Percentiles rank a stretch among this genome's conserved stretches.
Conservation (phyloP, 441 rosid genomes). For the Metrosideros polymorpha region DNA sequence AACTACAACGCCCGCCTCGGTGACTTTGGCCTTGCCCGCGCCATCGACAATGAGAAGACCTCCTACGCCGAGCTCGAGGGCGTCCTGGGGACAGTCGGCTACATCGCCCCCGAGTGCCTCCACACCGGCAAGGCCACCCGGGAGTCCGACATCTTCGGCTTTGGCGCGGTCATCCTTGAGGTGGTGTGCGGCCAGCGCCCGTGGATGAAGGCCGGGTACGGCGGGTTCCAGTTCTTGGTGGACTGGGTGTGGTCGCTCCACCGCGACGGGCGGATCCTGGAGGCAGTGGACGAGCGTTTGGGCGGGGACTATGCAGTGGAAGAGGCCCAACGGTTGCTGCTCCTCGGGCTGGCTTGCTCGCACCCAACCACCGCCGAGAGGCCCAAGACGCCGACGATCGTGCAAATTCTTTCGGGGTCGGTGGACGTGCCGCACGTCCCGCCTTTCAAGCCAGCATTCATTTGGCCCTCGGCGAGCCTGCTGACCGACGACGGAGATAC, state of each 20-base stretch:
- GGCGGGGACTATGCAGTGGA: conserved; percentile 12
- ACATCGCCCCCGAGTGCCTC: conserved; percentile 44
- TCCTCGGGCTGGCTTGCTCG: conserved; percentile 38
- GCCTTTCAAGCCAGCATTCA: conserved; percentile 7
- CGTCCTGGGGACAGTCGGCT: conserved; percentile 37
- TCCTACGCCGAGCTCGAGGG: conserved; percentile 38
- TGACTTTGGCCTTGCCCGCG: conserved; percentile 38
- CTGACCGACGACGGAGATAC: background rate
- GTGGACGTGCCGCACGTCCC: conserved; percentile 23
- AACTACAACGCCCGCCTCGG: conserved; percentile 41
- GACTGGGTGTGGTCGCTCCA: conserved; percentile 50
- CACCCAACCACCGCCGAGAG: conserved; percentile 32
- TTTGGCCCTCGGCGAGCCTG: background rate
- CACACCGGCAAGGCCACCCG: conserved; percentile 36
- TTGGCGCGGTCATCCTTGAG: conserved; percentile 41
- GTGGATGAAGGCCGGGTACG: conserved; percentile 12
- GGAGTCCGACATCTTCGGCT: conserved; percentile 44
- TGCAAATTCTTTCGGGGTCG: conserved; percentile 25
- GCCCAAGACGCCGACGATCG: conserved; percentile 26
- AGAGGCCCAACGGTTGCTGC: conserved; percentile 30
- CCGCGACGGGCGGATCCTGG: conserved; percentile 27
- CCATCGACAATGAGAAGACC: conserved; percentile 31
- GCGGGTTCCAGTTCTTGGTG: conserved; percentile 21
- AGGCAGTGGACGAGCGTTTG: conserved; percentile 29
- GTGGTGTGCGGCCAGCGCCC: conserved; percentile 37